Conservation (phyloP, 768 basidiomycete species). For the Chalciporus piperatus region DNA sequence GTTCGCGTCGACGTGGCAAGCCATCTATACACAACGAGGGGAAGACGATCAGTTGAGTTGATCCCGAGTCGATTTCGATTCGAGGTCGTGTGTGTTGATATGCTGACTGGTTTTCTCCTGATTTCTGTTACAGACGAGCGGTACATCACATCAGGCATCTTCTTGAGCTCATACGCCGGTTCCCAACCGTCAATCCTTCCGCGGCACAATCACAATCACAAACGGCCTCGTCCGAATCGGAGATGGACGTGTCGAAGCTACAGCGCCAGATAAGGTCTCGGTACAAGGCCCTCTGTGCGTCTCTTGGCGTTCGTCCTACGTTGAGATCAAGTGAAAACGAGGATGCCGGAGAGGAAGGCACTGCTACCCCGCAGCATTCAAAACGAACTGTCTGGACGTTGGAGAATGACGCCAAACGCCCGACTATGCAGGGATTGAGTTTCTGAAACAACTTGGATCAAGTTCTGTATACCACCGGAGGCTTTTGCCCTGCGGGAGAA, state of each 20-base stretch:
- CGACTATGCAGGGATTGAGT: constrained; percentile 15
- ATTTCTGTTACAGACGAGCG: constrained; percentile 43
- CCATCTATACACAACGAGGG: constrained; percentile 40
- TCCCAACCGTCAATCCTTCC: constrained; percentile 77
- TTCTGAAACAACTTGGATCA: constrained; percentile 10
- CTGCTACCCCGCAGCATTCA: background rate
- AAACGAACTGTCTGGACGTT: constrained; percentile 9
- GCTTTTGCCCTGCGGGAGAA: background rate
- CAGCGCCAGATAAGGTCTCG: constrained; percentile 83
- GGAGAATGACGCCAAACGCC: constrained; percentile 11
- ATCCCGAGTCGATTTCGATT: no score
- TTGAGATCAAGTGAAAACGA: constrained; percentile 25
- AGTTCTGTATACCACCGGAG: background rate
- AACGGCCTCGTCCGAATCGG: constrained; percentile 26
- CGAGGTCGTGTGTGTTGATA: no score
- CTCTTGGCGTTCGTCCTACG: constrained; percentile 63
- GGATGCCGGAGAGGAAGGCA: constrained; percentile 4
- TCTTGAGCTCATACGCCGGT: constrained; percentile 66
- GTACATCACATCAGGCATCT: constrained; percentile 65
- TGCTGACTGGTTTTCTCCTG: no score
- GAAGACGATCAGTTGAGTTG: constrained; percentile 45
- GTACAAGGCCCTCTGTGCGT: constrained; percentile 84
- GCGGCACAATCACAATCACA: no score
- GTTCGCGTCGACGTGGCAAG: constrained; percentile 69
- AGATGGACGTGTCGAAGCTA: constrained; percentile 71